These are phyloP conservation scores for Rhododendron ovatum DNA, from an alignment of 148 eudicot genomes.

Conservation along the genomic window DNA sequence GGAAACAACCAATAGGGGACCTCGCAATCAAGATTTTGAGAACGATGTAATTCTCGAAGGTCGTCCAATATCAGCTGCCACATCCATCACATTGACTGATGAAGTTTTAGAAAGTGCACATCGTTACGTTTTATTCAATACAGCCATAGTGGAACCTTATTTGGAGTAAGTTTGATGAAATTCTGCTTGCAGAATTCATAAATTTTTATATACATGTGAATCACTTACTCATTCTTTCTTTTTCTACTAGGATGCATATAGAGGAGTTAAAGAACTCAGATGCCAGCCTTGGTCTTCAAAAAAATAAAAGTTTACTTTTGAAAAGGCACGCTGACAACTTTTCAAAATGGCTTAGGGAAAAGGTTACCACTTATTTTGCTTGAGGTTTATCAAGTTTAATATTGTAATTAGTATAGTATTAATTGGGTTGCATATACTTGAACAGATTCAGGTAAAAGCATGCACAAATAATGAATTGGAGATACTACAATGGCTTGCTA, in stretches of 20 bases:
- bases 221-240: background rate
- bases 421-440: background rate
- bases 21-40: background rate
- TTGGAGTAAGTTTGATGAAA: background rate
- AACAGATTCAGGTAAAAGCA: background rate
- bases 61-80: background rate
- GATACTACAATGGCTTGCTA: background rate
- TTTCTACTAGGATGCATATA: background rate
- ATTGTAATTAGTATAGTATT: background rate
- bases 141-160: background rate
- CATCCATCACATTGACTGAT: background rate
- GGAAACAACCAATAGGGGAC: background rate
- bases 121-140: background rate
- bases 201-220: background rate
- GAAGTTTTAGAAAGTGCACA: background rate
- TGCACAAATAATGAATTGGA: background rate
- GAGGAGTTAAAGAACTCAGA: background rate
- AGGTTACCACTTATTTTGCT: background rate
- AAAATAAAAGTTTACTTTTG: background rate
- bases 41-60: background rate
- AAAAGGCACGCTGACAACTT: background rate
- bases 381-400: background rate
- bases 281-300: background rate
- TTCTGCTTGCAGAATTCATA: background rate
- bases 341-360: background rate